Conservation (phyloP, 768 basidiomycete genomes). For the Mycena chlorophos region DNA sequence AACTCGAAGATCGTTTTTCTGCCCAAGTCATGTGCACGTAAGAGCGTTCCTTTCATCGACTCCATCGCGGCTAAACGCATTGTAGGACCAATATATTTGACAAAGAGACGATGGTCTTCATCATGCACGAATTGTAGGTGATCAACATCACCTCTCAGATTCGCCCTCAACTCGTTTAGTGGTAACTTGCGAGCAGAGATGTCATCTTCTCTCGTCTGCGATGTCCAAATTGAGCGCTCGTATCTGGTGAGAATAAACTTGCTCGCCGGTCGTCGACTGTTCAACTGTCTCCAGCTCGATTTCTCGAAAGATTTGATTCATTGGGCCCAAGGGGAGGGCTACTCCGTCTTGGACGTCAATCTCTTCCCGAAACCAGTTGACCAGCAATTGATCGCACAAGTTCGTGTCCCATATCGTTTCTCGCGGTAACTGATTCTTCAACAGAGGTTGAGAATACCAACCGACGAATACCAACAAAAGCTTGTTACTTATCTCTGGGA, state of each 20-base stretch:
- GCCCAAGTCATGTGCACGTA: slow-evolving; percentile 91
- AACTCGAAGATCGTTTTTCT: slow-evolving; percentile 71
- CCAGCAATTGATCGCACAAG: slow-evolving; percentile 22
- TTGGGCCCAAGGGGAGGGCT: slow-evolving; percentile 71
- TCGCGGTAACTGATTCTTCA: neutral
- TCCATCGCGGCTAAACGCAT: slow-evolving; percentile 4
- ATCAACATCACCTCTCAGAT: neutral
- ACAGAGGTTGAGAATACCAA: slow-evolving; percentile 41
- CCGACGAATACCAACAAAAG: slow-evolving; percentile 51
- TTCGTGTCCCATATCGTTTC: neutral
- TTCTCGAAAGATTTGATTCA: slow-evolving; percentile 75
- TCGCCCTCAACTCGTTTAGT: slow-evolving; percentile 39
- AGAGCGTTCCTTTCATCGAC: slow-evolving; percentile 30
- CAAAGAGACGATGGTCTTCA: slow-evolving; percentile 76
- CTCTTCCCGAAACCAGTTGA: slow-evolving; percentile 63
- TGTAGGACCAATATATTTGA: slow-evolving; percentile 74
- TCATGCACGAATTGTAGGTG: slow-evolving; percentile 92
- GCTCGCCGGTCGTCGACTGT: neutral
- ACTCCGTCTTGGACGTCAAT: slow-evolving; percentile 84
- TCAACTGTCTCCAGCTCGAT: slow-evolving; percentile 65
- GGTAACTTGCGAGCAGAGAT: slow-evolving; percentile 87
- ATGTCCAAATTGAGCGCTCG: slow-evolving; percentile 77
- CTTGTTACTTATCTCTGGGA: slow-evolving; percentile 91
- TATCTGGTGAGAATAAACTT: slow-evolving; percentile 60
- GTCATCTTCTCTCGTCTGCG: slow-evolving; percentile 68